Conservation (phyloP, 2,329 filamentous ascomycete species). For the Calonectria pseudoreteaudii region DNA sequence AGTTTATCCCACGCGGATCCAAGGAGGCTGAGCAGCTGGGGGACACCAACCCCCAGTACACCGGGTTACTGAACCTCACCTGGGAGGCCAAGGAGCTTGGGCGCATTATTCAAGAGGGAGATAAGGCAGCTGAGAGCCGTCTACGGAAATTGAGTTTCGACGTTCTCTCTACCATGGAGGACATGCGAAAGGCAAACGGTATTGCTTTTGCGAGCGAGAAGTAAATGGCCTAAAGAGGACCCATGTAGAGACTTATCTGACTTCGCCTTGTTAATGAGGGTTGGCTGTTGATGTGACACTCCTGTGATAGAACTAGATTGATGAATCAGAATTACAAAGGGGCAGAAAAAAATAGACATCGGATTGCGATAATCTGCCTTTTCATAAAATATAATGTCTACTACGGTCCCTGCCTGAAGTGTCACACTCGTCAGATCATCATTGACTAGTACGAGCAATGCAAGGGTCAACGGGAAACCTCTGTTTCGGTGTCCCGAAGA, state of each 20-base stretch:
- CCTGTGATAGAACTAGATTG: neutral
- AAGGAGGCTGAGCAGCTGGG: constrained; percentile 25
- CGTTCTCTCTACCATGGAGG: constrained; percentile 28
- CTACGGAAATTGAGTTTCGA: constrained; percentile 23
- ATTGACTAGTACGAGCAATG: neutral
- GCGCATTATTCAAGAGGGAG: constrained; percentile 23
- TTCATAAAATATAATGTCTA: no score
- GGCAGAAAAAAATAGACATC: neutral
- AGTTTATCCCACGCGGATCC: constrained; percentile 29
- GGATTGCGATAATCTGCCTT: no score
- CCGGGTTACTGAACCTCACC: constrained; percentile 30
- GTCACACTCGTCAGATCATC: neutral
- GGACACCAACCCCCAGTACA: constrained; percentile 25
- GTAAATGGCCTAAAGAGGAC: neutral
- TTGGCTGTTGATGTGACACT: neutral
- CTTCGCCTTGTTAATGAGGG: neutral
- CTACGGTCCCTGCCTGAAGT: no score
- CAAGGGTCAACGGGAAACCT: no score
- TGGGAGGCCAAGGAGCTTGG: constrained; percentile 36
- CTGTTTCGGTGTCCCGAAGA: no score
- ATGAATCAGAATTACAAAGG: neutral
- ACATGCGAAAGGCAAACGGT: constrained; percentile 25
- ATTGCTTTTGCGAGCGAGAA: constrained; percentile 29
- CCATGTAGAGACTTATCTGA: neutral
- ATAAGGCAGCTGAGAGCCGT: constrained; percentile 22